Base-by-base conservation (phyloP, 1,284 basidiomycete species). In the Termitomyces sp. region DNA sequence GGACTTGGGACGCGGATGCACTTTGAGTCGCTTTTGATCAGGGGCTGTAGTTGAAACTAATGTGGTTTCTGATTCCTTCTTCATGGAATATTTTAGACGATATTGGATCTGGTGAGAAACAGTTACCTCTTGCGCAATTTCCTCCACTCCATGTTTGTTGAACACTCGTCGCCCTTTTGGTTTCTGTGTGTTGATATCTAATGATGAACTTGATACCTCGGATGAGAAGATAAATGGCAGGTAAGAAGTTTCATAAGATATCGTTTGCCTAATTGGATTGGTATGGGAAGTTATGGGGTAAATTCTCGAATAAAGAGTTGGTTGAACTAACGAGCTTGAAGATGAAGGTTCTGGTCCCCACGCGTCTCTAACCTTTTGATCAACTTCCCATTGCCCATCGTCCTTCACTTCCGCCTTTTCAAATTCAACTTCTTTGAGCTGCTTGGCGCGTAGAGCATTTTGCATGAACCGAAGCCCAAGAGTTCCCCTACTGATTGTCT, bases 401-500 rank as follows among this genome's bases (percentile, higher is more conserved):
- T 87, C 85, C 60, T 78, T 75, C n/a, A 84, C 72, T 60, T 75
- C 74, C 1, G 81, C 79, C 52, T 77, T 74, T 43, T 81, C 77
- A 1, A 76, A 66, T 56, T 80, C 73, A 5, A 77, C 73, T 53
- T 74, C 73, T 7, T 77, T 71, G 24, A 78, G 64, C 31, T 81
- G 72, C 56, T 84, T 79, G 13, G 76, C 72, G 5, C 78, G 74
- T 3, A 78, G 76, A 0, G 84, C 82, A 72, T 86, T 87, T 68
- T 87, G 85, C 87, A 89, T 89, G 64, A 89, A 89, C 5, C 80
- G 78, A 37, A 89, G 74, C 60, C 79, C 79, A 13, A 89, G 73
- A 0, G 86, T 88, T 21, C 83, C 78, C 39, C 74, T 79, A 66
- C 86, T 88, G 46, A 88, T 73, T 1, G 75, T 72, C 67, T 53